These are phyloP conservation scores for Micromonas commoda DNA, from an alignment of 139 green algal species.

Conservation along the genomic window DNA sequence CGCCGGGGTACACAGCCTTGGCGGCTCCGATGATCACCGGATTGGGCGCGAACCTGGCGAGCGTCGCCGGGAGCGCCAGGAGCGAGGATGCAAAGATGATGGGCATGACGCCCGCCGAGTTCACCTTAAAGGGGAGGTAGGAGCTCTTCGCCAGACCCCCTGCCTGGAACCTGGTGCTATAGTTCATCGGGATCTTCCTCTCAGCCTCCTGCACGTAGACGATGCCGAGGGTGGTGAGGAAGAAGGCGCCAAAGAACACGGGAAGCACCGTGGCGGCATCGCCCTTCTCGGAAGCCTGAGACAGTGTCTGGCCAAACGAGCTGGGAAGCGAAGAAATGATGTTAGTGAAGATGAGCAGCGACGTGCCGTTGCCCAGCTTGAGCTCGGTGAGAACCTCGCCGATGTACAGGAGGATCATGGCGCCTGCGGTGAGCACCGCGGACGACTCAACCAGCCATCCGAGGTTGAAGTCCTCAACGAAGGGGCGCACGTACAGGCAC, in stretches of 20 bases:
- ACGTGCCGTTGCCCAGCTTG: slow-evolving; percentile 97
- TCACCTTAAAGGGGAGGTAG: slow-evolving; percentile 98
- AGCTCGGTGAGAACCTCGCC: slow-evolving; percentile 84
- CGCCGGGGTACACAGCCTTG: slow-evolving; percentile 33
- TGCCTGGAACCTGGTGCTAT: slow-evolving; percentile 54
- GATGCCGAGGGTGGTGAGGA: slow-evolving; percentile 87
- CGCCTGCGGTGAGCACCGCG: slow-evolving; percentile 70
- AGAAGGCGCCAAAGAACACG: slow-evolving; percentile 76
- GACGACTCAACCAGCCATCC: slow-evolving; percentile 64
- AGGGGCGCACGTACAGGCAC: slow-evolving; percentile 41
- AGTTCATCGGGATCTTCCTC: slow-evolving; percentile 96
- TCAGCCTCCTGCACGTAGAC: slow-evolving; percentile 96
- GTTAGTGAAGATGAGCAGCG: slow-evolving; percentile 96
- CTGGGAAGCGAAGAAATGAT: slow-evolving; percentile 85
- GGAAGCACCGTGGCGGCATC: slow-evolving; percentile 16
- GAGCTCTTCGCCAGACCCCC: slow-evolving; percentile 63
- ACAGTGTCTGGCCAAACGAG: slow-evolving; percentile 50
- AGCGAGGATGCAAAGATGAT: slow-evolving; percentile 96
- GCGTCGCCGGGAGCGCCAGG: slow-evolving; percentile 72
- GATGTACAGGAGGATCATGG: slow-evolving; percentile 79
- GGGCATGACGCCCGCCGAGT: slow-evolving; percentile 92
- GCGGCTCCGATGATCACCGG: slow-evolving; percentile 54
- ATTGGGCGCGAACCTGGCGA: slow-evolving; percentile 68
- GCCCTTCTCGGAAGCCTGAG: background rate
- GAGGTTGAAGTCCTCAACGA: slow-evolving; percentile 74